These are phyloP conservation scores for Pichia sporocuriosa DNA, from an alignment of 805 yeast species.

Conservation along the genomic window DNA sequence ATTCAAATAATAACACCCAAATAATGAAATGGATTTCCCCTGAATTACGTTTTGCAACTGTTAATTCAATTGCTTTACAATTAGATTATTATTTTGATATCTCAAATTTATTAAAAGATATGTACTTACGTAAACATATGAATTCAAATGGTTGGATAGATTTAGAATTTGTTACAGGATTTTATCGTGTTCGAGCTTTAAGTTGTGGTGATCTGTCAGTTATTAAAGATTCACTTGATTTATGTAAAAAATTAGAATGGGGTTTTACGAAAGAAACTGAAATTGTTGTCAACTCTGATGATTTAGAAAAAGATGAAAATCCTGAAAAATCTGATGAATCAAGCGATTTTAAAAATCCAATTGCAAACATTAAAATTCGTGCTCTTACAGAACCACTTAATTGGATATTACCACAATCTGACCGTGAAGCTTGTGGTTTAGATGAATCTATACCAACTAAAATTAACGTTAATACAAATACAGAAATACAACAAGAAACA, in stretches of 20 bases:
- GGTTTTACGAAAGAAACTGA: slow-evolving; percentile 25
- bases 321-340: slow-evolving; percentile 30
- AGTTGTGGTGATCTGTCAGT: slow-evolving; percentile 48
- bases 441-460: slow-evolving; percentile 25
- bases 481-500: slow-evolving; percentile 13
- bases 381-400: slow-evolving; percentile 49
- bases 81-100: slow-evolving; percentile 85
- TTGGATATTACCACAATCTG: slow-evolving; percentile 60
- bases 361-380: slow-evolving; percentile 41
- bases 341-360: neutral
- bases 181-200: slow-evolving; percentile 68
- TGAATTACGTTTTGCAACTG: slow-evolving; percentile 14
- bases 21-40: slow-evolving; percentile 11
- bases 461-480: neutral
- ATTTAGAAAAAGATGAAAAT: too few relatives aligned
- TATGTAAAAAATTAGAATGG: slow-evolving; percentile 40
- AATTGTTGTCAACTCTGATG: slow-evolving; percentile 22
- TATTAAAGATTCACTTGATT: slow-evolving; percentile 48
- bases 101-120: slow-evolving; percentile 82
- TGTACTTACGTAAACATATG: slow-evolving; percentile 77
- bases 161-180: slow-evolving; percentile 53
- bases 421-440: slow-evolving; percentile 40
- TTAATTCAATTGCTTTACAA: slow-evolving; percentile 40
- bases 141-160: slow-evolving; percentile 68
- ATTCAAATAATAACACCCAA: neutral